A percentile compares a stretch with the other conserved stretches of the same genome.
Conservation (phyloP, 768 basidiomycete species). For the Tricholoma saponaceum region DNA sequence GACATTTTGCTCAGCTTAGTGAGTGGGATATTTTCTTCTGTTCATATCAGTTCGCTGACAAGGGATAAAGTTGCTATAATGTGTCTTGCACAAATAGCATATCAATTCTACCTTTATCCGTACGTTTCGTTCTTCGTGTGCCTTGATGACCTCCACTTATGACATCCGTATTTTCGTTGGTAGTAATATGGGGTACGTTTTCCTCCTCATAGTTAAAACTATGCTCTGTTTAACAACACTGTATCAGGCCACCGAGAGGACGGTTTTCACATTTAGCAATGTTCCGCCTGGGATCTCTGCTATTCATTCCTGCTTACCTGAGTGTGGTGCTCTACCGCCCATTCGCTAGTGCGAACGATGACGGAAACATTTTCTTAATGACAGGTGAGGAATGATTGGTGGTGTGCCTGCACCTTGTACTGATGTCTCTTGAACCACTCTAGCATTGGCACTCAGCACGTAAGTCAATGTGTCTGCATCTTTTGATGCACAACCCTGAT, state of each 20-base stretch:
- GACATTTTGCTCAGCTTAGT: constrained; percentile 91
- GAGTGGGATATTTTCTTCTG: constrained; percentile 17
- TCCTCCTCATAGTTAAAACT: background rate
- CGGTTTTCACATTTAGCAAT: constrained; percentile 83
- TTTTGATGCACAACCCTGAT: background rate
- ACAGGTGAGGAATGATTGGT: constrained; percentile 44
- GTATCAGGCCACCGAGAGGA: constrained; percentile 67
- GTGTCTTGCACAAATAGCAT: constrained; percentile 91
- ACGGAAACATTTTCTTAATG: constrained; percentile 81
- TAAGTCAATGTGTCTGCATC: constrained; percentile 34
- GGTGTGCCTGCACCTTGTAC: constrained; percentile 6
- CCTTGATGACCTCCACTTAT: constrained; percentile 3
- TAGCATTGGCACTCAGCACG: constrained; percentile 80
- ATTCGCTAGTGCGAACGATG: constrained; percentile 65
- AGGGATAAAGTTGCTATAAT: constrained; percentile 71
- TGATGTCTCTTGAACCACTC: constrained; percentile 9
- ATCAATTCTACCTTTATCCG: constrained; percentile 91
- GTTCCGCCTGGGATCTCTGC: constrained; percentile 82
- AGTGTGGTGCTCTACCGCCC: constrained; percentile 70
- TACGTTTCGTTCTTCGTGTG: constrained; percentile 35
- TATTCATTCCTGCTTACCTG: constrained; percentile 90
- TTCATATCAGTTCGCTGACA: background rate
- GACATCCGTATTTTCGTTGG: background rate
- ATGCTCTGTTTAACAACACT: background rate
- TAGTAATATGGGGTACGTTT: constrained; percentile 62